These are phyloP conservation scores for Chamaenerion angustifolium DNA, from an alignment of 345 rosid genomes.

Conservation along the genomic window DNA sequence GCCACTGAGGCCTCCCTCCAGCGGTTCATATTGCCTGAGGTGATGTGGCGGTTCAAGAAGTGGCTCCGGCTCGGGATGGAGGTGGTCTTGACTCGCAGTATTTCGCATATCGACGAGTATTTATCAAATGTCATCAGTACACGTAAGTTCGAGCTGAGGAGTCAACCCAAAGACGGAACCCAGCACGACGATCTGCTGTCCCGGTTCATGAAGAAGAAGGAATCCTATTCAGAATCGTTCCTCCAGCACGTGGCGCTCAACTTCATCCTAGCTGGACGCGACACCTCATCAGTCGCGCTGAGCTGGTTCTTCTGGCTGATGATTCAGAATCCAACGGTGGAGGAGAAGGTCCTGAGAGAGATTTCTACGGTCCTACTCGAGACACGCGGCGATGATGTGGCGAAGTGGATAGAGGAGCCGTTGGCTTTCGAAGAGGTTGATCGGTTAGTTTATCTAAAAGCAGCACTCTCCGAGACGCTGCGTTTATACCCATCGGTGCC, in stretches of 20 bases:
- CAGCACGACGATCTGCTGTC: slow-evolving; percentile 74
- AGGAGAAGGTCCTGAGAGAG: slow-evolving; percentile 60
- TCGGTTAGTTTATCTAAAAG: slow-evolving; percentile 60
- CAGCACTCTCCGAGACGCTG: slow-evolving; percentile 76
- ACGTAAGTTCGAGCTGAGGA: slow-evolving; percentile 61
- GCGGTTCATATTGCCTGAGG: slow-evolving; percentile 76
- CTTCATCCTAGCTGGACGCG: slow-evolving; percentile 94
- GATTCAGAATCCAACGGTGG: slow-evolving; percentile 44
- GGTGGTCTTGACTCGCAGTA: slow-evolving; percentile 64
- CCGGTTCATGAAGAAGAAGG: slow-evolving; percentile 82
- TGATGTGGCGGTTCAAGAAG: slow-evolving; percentile 66
- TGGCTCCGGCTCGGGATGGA: slow-evolving; percentile 78
- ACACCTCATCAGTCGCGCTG: slow-evolving; percentile 86
- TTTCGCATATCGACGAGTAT: slow-evolving; percentile 49
- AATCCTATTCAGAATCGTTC: slow-evolving; percentile 54
- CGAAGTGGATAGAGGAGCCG: slow-evolving; percentile 56
- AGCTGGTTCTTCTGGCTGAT: slow-evolving; percentile 91
- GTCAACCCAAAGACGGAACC: slow-evolving; percentile 26
- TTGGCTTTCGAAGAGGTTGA: slow-evolving; percentile 64
- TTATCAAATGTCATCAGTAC: slow-evolving; percentile 47
- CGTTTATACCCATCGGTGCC: slow-evolving; percentile 92
- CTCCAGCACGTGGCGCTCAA: slow-evolving; percentile 88
- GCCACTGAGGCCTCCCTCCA: slow-evolving; percentile 92
- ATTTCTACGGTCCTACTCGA: slow-evolving; percentile 40
- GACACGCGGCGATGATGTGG: slow-evolving; percentile 57